Conservation (phyloP, 441 rosid genomes). For the Erodium texanum region DNA sequence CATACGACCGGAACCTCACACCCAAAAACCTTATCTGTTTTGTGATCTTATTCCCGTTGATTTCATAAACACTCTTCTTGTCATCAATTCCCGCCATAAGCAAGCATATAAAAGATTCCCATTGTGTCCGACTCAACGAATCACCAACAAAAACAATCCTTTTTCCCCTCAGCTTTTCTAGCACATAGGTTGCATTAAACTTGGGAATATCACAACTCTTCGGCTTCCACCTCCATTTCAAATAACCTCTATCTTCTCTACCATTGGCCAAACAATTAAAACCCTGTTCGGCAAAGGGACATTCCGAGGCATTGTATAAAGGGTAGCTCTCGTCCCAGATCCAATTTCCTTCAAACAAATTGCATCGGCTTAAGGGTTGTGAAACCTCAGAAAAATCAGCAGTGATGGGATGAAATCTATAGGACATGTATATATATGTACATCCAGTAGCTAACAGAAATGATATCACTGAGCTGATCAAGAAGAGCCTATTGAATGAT, state of each 20-base stretch:
- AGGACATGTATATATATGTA: slow-evolving; percentile 34
- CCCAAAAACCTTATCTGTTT: slow-evolving; percentile 50
- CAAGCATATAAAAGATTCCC: slow-evolving; percentile 64
- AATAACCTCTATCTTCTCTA: slow-evolving; percentile 43
- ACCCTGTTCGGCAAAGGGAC: slow-evolving; percentile 55
- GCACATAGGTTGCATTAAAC: slow-evolving; percentile 33
- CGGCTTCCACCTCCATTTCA: slow-evolving; percentile 67
- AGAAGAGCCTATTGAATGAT: slow-evolving; percentile 30
- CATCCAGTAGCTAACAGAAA: slow-evolving; percentile 36
- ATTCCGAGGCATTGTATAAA: slow-evolving; percentile 48
- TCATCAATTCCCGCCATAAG: slow-evolving; percentile 66
- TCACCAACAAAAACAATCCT: slow-evolving; percentile 63
- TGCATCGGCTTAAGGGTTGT: slow-evolving; percentile 26
- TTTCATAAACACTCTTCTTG: slow-evolving; percentile 49
- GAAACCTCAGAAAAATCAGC: slow-evolving; percentile 21
- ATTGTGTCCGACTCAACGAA: slow-evolving; percentile 63
- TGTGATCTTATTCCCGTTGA: slow-evolving; percentile 46
- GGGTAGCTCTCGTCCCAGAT: slow-evolving; percentile 49
- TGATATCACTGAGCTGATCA: slow-evolving; percentile 28
- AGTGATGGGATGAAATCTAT: slow-evolving; percentile 28
- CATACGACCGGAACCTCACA: slow-evolving; percentile 37
- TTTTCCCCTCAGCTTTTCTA: slow-evolving; percentile 48
- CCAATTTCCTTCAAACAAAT: slow-evolving; percentile 53
- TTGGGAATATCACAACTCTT: slow-evolving; percentile 47
- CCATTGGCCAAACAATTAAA: slow-evolving; percentile 62